A percentile compares a stretch with the other conserved stretches of the same genome.
Evolutionary conservation across 1,284 basidiomycete genomes (phyloP).

Genomic region (Ganoderma boninense): DNA sequence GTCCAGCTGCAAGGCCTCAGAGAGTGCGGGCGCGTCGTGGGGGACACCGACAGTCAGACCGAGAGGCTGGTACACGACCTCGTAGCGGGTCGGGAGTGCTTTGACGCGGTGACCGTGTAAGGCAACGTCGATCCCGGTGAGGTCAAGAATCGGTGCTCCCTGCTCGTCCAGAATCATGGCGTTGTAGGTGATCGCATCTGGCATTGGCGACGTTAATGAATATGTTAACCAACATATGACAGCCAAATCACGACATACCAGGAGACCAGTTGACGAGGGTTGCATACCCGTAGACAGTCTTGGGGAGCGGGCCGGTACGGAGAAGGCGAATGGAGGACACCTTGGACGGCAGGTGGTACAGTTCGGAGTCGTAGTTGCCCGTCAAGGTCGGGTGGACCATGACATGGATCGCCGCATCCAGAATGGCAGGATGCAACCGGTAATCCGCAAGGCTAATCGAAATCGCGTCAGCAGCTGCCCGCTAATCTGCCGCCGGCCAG

Average conservation of each 20-base stretch:
- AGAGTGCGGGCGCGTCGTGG: slow-evolving; percentile 10
- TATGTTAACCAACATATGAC: slow-evolving; percentile 6
- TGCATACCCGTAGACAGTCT: slow-evolving; percentile 31
- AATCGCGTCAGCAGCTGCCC: background rate
- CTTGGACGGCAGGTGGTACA: slow-evolving; percentile 44
- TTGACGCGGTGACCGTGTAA: slow-evolving; percentile 25
- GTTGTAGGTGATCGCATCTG: slow-evolving; percentile 30
- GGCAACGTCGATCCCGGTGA: slow-evolving; percentile 28
- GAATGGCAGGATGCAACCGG: slow-evolving; percentile 49
- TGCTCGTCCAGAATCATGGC: slow-evolving; percentile 28
- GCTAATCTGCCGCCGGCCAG: too few relatives aligned
- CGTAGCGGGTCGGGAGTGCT: slow-evolving; percentile 23
- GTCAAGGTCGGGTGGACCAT: slow-evolving; percentile 40
- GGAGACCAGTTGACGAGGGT: slow-evolving; percentile 36
- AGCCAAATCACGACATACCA: slow-evolving; percentile 28
- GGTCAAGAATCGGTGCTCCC: slow-evolving; percentile 27
- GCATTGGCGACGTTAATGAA: background rate
- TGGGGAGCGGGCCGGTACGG: slow-evolving; percentile 24
- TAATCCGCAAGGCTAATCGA: slow-evolving; percentile 17
- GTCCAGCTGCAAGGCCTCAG: slow-evolving; percentile 25
- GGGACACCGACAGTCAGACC: background rate
- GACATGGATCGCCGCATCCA: slow-evolving; percentile 47
- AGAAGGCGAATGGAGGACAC: slow-evolving; percentile 30
- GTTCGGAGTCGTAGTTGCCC: slow-evolving; percentile 33
- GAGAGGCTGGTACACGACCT: slow-evolving; percentile 22